Conservation (phyloP, 2,329 filamentous ascomycete genomes). For the Achaetomium macrosporum region DNA sequence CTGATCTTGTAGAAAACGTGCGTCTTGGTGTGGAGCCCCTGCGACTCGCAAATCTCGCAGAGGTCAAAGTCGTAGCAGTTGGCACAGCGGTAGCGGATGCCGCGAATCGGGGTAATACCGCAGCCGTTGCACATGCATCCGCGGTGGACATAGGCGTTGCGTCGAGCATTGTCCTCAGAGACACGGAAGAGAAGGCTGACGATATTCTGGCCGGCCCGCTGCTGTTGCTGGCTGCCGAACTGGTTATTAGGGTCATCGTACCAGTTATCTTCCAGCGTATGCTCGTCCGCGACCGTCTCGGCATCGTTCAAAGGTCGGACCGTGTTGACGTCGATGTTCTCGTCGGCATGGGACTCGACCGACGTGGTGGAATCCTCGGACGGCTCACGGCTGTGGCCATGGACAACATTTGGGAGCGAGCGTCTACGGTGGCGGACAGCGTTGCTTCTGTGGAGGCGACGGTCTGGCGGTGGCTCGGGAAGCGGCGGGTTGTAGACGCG, state of each 20-base stretch:
- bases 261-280: conserved; percentile 42
- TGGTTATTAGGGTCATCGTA: conserved; percentile 41
- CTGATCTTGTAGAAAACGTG: conserved; percentile 97
- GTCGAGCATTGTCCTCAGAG: conserved; percentile 82
- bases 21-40: conserved; percentile 73
- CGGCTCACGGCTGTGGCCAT: conserved; percentile 20
- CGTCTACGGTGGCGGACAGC: conserved; percentile 49
- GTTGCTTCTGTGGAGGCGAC: conserved; percentile 58
- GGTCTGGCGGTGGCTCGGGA: conserved; percentile 25
- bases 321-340: conserved; percentile 32
- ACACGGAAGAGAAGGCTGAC: conserved; percentile 85
- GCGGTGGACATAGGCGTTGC: conserved; percentile 85
- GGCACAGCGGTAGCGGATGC: conserved; percentile 86
- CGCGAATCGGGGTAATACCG: conserved; percentile 79
- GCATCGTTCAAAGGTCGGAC: conserved; percentile 30
- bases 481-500: conserved; percentile 26
- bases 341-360: conserved; percentile 39
- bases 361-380: conserved; percentile 38
- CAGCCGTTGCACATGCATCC: conserved; percentile 91
- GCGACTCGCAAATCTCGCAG: conserved; percentile 85
- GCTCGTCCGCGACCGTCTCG: conserved; percentile 32
- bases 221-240: conserved; percentile 40
- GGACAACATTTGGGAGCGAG: conserved; percentile 18
- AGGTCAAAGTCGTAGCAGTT: conserved; percentile 96
- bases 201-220: conserved; percentile 67